These are phyloP conservation scores for Lactarius hengduanensis DNA, from an alignment of 768 basidiomycete species.

Conservation along the genomic window DNA sequence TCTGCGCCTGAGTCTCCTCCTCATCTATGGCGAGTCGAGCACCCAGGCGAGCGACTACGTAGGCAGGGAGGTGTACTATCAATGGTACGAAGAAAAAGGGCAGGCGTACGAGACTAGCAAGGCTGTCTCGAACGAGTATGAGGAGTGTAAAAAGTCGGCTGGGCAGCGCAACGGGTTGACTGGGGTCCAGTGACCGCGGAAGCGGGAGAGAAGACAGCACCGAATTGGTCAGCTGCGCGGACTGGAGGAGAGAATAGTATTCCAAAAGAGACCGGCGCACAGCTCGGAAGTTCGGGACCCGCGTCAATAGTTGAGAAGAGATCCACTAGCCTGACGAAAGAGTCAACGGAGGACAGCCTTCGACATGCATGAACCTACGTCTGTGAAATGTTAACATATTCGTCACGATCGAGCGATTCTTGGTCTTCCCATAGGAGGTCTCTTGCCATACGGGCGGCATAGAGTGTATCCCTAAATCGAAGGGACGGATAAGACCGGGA, in stretches of 20 bases:
- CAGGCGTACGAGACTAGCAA: slow-evolving; percentile 66
- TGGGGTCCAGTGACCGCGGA: slow-evolving; percentile 79
- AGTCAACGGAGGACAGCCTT: slow-evolving; percentile 9
- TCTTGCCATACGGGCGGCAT: slow-evolving; percentile 87
- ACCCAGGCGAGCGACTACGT: slow-evolving; percentile 75
- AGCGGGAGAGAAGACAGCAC: slow-evolving; percentile 83
- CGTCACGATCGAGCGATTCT: slow-evolving; percentile 68
- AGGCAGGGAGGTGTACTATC: slow-evolving; percentile 79
- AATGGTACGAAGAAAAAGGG: slow-evolving; percentile 91
- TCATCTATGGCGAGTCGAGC: slow-evolving; percentile 77
- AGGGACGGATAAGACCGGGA: neutral
- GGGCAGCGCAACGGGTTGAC: slow-evolving; percentile 67
- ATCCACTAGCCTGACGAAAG: slow-evolving; percentile 68
- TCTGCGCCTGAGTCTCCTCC: slow-evolving; percentile 95
- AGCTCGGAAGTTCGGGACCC: slow-evolving; percentile 54
- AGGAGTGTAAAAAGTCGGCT: slow-evolving; percentile 78
- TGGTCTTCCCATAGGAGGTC: slow-evolving; percentile 92
- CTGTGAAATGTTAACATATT: slow-evolving; percentile 84
- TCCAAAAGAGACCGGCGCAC: slow-evolving; percentile 72
- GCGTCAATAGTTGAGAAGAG: slow-evolving; percentile 72
- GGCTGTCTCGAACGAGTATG: slow-evolving; percentile 74
- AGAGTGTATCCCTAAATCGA: slow-evolving; percentile 78
- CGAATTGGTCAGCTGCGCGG: slow-evolving; percentile 81
- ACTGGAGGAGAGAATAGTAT: slow-evolving; percentile 85
- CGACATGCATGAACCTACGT: slow-evolving; percentile 57